Base-by-base conservation (phyloP, 2,329 filamentous ascomycete species). In the Penicillium sp. region DNA sequence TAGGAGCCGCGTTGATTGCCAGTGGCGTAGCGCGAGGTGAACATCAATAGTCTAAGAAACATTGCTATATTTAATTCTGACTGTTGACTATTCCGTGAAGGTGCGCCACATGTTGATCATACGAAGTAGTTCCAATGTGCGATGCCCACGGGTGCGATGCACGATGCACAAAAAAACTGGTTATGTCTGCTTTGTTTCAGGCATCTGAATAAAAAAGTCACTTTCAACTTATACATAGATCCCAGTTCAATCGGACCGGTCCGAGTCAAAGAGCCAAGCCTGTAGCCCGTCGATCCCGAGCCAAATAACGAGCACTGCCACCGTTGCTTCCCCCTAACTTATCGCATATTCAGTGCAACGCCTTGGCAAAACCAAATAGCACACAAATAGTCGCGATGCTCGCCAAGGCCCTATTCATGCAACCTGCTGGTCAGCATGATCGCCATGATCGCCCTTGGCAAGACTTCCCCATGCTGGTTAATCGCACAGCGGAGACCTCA, bases 401-500 rank as follows among this genome's bases (percentile, higher is more conserved):
- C 22, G 48, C 52, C 52, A 52, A 55, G 43, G 42, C 43, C 14
- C 5, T 29, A 21, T 42, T 32, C 16, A 40, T 34, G 51, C 32
- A 43, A 10, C 11, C 38, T 43, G 13, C 8, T 47, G 27, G 34
- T 43, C 10, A 45, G 43, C 24, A 52, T 56, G 54, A 48, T 52
- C 54, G 45, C 43, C 44, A 47, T 52, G 54, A 56, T 56, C 54
- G 54, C 49, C 54, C 54, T 56, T 56, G 54, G 54, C 54, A 38
- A 38, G 14, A 4, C 43, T 32, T 31, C 43, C 40, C 38, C 29
- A 47, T 47, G 34, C 34, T 55, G 43, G 36, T 43, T 51, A 40
- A 45, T 18, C 47, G 31, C 39, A 47, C 29, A 5, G 11, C 31
- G 11, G 18, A 32, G 21, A 14, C 36, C 16, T 36, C 32, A 34